Base-by-base conservation (phyloP, 768 basidiomycete genomes). In the Hebeloma cylindrosporum region DNA sequence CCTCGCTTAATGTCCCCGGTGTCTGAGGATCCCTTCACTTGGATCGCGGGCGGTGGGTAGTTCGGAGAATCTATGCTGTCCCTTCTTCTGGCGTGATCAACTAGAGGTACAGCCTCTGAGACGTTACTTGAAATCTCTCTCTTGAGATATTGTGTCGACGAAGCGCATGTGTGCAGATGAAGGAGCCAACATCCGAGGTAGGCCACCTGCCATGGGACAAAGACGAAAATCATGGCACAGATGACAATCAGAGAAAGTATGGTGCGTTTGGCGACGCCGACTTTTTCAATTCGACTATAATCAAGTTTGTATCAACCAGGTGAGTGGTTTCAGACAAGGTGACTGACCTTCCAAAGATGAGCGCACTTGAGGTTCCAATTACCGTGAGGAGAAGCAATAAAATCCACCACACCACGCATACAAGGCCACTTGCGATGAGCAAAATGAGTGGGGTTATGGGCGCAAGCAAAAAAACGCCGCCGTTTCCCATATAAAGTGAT, bases 151-250 rank as follows among this genome's bases (percentile, higher is more conserved):
- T 56, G 53, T 7, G 48, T 38, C n/a, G 67, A 59, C 2, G 61
- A 66, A 13, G 75, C 75, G 53, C 85, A 89, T 27, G 80, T 83
- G 54, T 78, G 69, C 33, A 90, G 66, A 48, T 92, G 90, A 39
- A 87, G 79, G n/a, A 83, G 48, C 82, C 89, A 90, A 52, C 83
- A 83, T 14, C 88, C 83, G 17, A 95, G 73, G 64, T 87, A 93
- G 4, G 87, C 92, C 7, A 94, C 87, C 64, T 96, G 93, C 81
- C 90, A 92, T 0, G 93, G 93, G n/a, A 94, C 71, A 40, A 93
- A 67, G 28, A 88, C 51, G 47, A 85, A 77, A 28, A 93, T 82
- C n/a, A 84, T 66, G 11, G 76, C 51, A 39, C 84, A 73, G 25
- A 93, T 74, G 14, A 85, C 37, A 5, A 60, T 51, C 61, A 91